Evolutionary conservation across 2,329 filamentous ascomycete species (phyloP).

Genomic region (Paracamarosporium sp.): DNA sequence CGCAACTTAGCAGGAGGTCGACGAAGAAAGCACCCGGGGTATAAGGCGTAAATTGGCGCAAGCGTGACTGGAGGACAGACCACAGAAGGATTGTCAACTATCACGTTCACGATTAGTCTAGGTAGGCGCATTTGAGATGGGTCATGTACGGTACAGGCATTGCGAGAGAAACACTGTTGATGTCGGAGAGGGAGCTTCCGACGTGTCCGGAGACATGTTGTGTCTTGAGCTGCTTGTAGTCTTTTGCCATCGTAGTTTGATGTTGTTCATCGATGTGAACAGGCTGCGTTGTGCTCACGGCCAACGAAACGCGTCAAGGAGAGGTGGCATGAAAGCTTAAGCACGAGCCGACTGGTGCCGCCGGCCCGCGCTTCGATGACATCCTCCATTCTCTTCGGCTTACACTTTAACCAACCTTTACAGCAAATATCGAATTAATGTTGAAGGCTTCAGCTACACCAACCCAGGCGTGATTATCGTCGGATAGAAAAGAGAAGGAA

Average conservation of each 20-base stretch:
- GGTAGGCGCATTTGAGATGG: slow-evolving; percentile 20
- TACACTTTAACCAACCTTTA: not conserved
- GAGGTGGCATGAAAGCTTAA: not conserved
- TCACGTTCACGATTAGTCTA: slow-evolving; percentile 31
- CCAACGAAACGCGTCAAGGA: not conserved
- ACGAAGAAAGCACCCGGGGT: slow-evolving; percentile 70
- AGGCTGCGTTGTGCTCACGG: not conserved
- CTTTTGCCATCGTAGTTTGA: slow-evolving; percentile 46
- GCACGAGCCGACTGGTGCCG: slow-evolving; percentile 2
- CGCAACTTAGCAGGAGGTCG: slow-evolving; percentile 89
- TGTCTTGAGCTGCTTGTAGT: slow-evolving; percentile 92
- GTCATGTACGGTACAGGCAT: slow-evolving; percentile 70
- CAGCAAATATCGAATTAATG: not conserved
- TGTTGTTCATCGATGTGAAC: slow-evolving; percentile 2
- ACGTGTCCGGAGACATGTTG: slow-evolving; percentile 92
- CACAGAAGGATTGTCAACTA: slow-evolving; percentile 85
- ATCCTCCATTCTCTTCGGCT: not conserved
- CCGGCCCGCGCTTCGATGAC: not conserved
- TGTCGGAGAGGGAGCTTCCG: slow-evolving; percentile 82
- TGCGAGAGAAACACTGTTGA: slow-evolving; percentile 84
- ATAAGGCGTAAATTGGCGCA: slow-evolving; percentile 83
- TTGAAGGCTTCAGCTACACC: not conserved
- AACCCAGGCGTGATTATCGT: no score
- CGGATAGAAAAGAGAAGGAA: no score
- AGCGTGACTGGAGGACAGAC: slow-evolving; percentile 84